These are phyloP conservation scores for Lepidopterella palustris DNA, from an alignment of 495 filamentous ascomycete species.

Conservation along the genomic window DNA sequence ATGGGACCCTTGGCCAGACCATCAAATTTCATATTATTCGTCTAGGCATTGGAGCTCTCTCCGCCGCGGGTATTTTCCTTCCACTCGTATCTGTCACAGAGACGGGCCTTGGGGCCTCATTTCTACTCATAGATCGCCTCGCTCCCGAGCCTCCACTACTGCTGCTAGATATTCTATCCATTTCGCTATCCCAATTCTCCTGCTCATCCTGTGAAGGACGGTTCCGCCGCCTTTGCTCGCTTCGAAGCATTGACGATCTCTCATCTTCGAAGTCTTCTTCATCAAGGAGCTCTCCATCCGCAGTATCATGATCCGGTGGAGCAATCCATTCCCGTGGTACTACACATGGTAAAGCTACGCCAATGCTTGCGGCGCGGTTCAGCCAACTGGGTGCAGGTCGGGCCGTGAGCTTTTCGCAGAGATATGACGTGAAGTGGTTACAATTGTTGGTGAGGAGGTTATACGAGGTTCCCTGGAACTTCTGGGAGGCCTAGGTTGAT, in stretches of 20 bases:
- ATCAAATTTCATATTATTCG: slow-evolving; percentile 15
- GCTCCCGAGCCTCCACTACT: slow-evolving; percentile 25
- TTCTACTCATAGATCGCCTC: slow-evolving; percentile 31
- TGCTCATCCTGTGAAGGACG: slow-evolving; percentile 25
- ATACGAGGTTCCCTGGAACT: slow-evolving; percentile 64
- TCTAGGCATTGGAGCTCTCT: slow-evolving; percentile 38
- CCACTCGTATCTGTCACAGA: slow-evolving; percentile 36
- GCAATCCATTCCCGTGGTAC: slow-evolving; percentile 74
- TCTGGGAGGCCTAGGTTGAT: slow-evolving; percentile 45
- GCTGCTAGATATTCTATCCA: slow-evolving; percentile 21
- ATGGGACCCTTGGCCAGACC: too few relatives aligned
- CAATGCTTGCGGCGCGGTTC: slow-evolving; percentile 73
- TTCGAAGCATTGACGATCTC: slow-evolving; percentile 48
- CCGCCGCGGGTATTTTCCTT: slow-evolving; percentile 38
- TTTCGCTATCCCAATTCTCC: slow-evolving; percentile 32
- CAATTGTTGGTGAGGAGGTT: slow-evolving; percentile 75
- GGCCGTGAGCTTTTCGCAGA: slow-evolving; percentile 60
- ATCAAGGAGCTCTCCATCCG: slow-evolving; percentile 59
- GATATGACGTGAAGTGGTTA: slow-evolving; percentile 71
- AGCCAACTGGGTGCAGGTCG: slow-evolving; percentile 61
- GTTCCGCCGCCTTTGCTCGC: slow-evolving; percentile 26
- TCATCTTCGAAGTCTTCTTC: slow-evolving; percentile 48
- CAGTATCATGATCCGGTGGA: slow-evolving; percentile 64
- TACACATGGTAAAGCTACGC: slow-evolving; percentile 67
- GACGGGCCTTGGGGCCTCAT: slow-evolving; percentile 19